Conservation (phyloP, 1,284 basidiomycete species). For the Rhodofomes roseus region DNA sequence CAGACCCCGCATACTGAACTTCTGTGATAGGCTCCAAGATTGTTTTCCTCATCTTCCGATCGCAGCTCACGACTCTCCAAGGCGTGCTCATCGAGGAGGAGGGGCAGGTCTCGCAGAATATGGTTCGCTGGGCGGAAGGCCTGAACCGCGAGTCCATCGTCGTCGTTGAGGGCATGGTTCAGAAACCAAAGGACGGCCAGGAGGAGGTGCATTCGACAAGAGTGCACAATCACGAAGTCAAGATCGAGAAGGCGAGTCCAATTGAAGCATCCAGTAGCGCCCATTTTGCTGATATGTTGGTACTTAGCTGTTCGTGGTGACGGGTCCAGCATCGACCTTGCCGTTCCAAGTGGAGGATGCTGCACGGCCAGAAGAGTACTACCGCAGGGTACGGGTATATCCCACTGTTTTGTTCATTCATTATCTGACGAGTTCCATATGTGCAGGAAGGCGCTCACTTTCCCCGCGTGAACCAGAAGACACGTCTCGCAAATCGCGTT, state of each 20-base stretch:
- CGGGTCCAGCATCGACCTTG: conserved; percentile 44
- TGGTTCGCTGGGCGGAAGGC: conserved; percentile 61
- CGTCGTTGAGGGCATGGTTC: conserved; percentile 49
- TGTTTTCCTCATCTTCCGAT: conserved; percentile 61
- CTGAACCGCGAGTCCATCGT: conserved; percentile 62
- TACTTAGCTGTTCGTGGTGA: conserved; percentile 39
- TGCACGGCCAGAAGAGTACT: conserved; percentile 27
- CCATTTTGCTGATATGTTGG: neutral
- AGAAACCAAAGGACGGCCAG: conserved; percentile 44
- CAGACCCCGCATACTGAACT: too few relatives aligned
- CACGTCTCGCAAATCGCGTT: conserved; percentile 65
- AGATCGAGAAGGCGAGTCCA: conserved; percentile 46
- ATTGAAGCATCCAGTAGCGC: too few relatives aligned
- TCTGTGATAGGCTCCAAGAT: conserved; percentile 44
- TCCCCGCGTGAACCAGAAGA: conserved; percentile 47
- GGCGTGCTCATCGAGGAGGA: conserved; percentile 57
- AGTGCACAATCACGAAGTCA: conserved; percentile 57
- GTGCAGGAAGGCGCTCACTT: conserved; percentile 33
- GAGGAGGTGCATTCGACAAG: conserved; percentile 45
- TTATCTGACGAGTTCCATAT: conserved; percentile 22
- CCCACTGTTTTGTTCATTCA: too few relatives aligned
- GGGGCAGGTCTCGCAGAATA: conserved; percentile 57
- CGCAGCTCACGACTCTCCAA: conserved; percentile 60
- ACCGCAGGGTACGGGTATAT: conserved; percentile 12
- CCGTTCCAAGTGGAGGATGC: conserved; percentile 40